Percentiles rank a stretch among this genome's conserved stretches.
Conservation (phyloP, 2,329 filamentous ascomycete species). For the Colletotrichum destructivum region DNA sequence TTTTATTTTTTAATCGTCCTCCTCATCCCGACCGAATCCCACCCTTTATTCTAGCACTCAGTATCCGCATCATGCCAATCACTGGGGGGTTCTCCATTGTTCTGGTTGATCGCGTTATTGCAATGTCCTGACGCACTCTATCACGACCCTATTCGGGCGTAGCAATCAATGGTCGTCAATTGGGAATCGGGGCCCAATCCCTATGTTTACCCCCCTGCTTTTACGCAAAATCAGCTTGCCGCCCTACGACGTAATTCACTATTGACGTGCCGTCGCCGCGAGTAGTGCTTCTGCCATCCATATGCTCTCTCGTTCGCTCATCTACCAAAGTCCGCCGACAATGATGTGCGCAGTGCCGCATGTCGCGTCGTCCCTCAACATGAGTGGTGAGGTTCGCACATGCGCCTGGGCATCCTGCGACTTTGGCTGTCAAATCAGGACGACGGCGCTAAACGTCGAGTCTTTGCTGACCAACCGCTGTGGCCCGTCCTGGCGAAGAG, state of each 20-base stretch:
- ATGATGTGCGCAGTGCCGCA: constrained; percentile 6
- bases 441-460: constrained; percentile 33
- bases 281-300: constrained; percentile 18
- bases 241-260: not conserved
- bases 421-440: constrained; percentile 27
- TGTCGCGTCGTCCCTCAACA: constrained; percentile 21
- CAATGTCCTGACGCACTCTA: not conserved
- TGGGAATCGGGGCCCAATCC: constrained; percentile 15
- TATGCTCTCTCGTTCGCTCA: not conserved
- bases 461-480: constrained; percentile 28
- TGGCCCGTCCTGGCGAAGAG: constrained; percentile 9
- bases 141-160: not conserved
- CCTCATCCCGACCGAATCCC: constrained; percentile 17
- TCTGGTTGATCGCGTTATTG: not conserved
- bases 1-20: not conserved
- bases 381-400: constrained; percentile 24
- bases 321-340: not conserved
- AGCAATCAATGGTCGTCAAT: constrained; percentile 23
- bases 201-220: not conserved
- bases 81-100: not conserved
- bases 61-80: constrained; percentile 10
- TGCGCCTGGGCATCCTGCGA: constrained; percentile 28
- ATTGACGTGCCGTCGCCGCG: constrained; percentile 10
- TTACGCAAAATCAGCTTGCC: not conserved
- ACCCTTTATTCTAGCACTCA: constrained; percentile 12